Evolutionary conservation across 164 flowering plant genomes (phyloP).

Genomic region (Aristolochia contorta): DNA sequence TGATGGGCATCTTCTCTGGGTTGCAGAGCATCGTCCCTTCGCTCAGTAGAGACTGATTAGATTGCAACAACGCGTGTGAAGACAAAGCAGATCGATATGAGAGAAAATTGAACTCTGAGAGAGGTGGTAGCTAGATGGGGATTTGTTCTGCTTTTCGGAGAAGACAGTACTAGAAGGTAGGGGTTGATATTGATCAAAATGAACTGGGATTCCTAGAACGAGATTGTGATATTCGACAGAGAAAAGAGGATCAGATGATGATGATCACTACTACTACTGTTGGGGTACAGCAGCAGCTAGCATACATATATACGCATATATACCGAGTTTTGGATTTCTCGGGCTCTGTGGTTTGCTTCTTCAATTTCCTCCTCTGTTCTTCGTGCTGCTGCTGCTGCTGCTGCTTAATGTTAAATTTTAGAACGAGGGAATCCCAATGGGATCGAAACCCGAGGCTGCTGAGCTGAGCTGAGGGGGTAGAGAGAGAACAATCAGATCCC

Average conservation of each 20-base stretch:
- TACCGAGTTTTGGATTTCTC: no score
- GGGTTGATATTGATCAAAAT: no score
- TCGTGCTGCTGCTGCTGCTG: not conserved
- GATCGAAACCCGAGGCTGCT: constrained; percentile 29
- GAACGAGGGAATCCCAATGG: constrained; percentile 42
- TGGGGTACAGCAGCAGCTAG: no score
- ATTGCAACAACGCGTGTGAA: not conserved
- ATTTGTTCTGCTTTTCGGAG: not conserved
- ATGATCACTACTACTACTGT: no score
- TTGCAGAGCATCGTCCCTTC: not conserved
- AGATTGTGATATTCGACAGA: no score
- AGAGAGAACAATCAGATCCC: constrained; percentile 26
- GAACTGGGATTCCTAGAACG: no score
- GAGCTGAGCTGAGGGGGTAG: not conserved
- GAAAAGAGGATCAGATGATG: no score
- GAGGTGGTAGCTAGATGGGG: no score
- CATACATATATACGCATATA: no score
- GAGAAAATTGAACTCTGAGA: no score
- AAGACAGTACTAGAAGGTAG: not conserved
- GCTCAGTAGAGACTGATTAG: not conserved
- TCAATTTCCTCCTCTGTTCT: not conserved
- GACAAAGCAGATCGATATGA: no score
- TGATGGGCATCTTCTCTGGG: constrained; percentile 4
- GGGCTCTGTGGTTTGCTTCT: no score
- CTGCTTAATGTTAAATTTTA: not conserved